These are phyloP conservation scores for Myxozyma kluyveri DNA, from an alignment of 805 yeast genomes.

Conservation along the genomic window DNA sequence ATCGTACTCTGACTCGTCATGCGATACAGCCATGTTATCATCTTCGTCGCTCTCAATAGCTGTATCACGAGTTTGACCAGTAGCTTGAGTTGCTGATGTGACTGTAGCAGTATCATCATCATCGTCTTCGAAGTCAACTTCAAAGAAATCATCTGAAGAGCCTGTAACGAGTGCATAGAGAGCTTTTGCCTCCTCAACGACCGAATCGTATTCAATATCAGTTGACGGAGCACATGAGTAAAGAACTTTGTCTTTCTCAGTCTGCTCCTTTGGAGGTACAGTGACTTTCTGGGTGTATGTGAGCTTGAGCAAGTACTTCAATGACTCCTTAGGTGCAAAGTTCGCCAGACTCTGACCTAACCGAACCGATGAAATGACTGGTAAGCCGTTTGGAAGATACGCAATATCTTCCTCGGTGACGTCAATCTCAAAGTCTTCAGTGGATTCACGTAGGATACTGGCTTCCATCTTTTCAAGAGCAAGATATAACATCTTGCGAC, in stretches of 20 bases:
- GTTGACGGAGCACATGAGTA: constrained; percentile 66
- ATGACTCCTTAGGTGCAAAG: constrained; percentile 66
- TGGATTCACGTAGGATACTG: constrained; percentile 75
- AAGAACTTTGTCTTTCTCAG: constrained; percentile 36
- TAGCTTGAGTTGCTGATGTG: constrained; percentile 3
- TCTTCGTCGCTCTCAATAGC: constrained; percentile 6
- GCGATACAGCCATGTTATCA: not conserved
- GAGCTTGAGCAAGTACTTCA: constrained; percentile 26
- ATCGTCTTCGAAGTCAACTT: constrained; percentile 94
- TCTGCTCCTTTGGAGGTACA: constrained; percentile 21
- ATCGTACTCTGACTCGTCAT: constrained; percentile 16
- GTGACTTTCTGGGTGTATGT: constrained; percentile 22
- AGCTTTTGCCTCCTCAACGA: constrained; percentile 73
- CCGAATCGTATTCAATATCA: constrained; percentile 89
- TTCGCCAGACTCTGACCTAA: constrained; percentile 81
- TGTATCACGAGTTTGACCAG: constrained; percentile 9
- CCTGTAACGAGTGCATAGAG: constrained; percentile 81
- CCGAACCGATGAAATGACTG: constrained; percentile 74
- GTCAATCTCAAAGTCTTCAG: constrained; percentile 54
- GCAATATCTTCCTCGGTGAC: constrained; percentile 56
- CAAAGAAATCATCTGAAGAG: constrained; percentile 92
- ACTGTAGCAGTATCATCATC: constrained; percentile 49
- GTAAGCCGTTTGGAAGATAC: constrained; percentile 56
- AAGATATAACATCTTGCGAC: constrained; percentile 71
- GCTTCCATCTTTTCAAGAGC: constrained; percentile 79